A percentile compares a stretch with the other conserved stretches of the same genome.
These are phyloP conservation scores for Trichoderma brevicompactum DNA, from an alignment of 2,329 filamentous ascomycete genomes.

Conservation along the genomic window DNA sequence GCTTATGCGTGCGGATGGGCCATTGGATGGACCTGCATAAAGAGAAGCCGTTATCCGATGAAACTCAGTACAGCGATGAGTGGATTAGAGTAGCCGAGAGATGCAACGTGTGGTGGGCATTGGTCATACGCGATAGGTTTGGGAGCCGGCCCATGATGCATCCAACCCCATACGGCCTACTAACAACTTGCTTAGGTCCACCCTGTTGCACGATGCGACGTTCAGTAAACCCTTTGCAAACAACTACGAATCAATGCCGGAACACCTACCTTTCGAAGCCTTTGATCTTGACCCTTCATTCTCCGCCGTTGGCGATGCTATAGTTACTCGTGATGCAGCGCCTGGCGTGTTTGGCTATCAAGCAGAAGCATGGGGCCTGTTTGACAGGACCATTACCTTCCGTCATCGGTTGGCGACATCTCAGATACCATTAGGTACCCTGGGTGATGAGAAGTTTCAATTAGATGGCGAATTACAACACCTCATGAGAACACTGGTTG, in stretches of 20 bases:
- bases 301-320: neutral
- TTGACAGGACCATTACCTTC: constrained; percentile 1
- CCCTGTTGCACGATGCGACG: constrained; percentile 1
- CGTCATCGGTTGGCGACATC: neutral
- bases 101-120: constrained; percentile 25
- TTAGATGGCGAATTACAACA: constrained; percentile 11
- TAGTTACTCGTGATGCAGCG: neutral
- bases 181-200: constrained; percentile 7
- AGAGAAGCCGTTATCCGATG: neutral
- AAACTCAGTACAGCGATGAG: neutral
- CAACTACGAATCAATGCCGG: neutral
- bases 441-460: neutral
- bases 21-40: constrained; percentile 16
- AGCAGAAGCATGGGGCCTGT: constrained; percentile 19
- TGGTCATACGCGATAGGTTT: constrained; percentile 26
- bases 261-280: constrained; percentile 18
- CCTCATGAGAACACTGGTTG: constrained; percentile 12
- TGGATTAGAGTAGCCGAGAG: constrained; percentile 16
- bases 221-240: constrained; percentile 5
- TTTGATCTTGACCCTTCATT: constrained; percentile 14
- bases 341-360: constrained; percentile 21
- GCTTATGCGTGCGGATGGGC: constrained; percentile 14
- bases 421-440: neutral
- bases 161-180: neutral
- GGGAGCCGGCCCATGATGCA: neutral